Conservation (phyloP, 441 rosid species). For the Sinapis alba region DNA sequence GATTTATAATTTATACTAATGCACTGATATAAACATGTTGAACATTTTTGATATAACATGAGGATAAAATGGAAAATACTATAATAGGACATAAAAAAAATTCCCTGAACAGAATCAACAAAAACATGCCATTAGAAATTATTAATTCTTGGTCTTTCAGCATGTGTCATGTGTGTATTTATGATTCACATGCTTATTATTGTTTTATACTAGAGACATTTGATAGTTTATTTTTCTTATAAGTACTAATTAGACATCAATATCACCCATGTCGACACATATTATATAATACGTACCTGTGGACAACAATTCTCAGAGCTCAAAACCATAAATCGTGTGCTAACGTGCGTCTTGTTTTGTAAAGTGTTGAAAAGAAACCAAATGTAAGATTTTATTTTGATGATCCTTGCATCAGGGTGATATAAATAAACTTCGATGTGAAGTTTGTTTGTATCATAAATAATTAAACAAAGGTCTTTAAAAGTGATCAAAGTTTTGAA, state of each 20-base stretch:
- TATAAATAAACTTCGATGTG: neutral
- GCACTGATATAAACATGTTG: slow-evolving; percentile 1
- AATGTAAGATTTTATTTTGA: neutral
- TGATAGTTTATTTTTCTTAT: neutral
- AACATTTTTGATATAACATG: neutral
- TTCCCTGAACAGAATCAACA: neutral
- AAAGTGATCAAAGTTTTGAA: too few species aligned
- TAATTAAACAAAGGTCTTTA: too few species aligned
- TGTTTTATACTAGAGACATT: neutral
- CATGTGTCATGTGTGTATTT: slow-evolving; percentile 6
- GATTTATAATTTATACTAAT: neutral
- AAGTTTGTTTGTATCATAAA: neutral
- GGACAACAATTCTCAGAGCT: neutral
- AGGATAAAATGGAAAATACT: neutral
- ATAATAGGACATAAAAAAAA: neutral
- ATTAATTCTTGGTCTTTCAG: neutral
- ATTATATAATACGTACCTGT: neutral
- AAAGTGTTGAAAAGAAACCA: neutral
- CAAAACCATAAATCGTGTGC: neutral
- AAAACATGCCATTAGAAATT: neutral
- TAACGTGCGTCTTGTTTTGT: neutral
- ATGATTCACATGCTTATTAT: neutral
- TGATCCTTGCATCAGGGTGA: neutral
- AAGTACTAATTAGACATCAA: neutral
- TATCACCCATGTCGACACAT: neutral